A percentile compares a stretch with the other conserved stretches of the same genome.
Conservation (phyloP, 768 basidiomycete genomes). For the Lentinula sp. region DNA sequence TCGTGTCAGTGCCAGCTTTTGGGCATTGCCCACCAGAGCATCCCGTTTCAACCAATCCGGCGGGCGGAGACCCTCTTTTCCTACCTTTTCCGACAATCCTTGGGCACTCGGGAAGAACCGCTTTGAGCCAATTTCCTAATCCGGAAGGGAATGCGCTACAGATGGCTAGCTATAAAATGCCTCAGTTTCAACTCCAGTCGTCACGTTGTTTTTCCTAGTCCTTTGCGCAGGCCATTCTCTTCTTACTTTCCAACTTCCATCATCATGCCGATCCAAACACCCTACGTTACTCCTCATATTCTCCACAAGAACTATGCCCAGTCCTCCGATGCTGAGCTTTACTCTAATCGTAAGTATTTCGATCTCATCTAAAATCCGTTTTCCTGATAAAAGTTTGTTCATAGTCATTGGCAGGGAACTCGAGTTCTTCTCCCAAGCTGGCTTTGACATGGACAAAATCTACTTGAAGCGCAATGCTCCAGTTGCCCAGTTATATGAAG, state of each 20-base stretch:
- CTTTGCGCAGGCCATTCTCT: background rate
- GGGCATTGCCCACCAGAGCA: background rate
- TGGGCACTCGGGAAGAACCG: conserved; percentile 11
- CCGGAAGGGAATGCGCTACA: conserved; percentile 30
- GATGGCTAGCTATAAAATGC: conserved; percentile 25
- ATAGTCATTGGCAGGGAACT: conserved; percentile 89
- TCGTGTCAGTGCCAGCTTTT: background rate
- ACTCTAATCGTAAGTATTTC: conserved; percentile 45
- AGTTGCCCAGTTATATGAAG: conserved; percentile 89
- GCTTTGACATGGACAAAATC: conserved; percentile 98
- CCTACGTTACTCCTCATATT: conserved; percentile 86
- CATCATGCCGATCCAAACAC: conserved; percentile 52
- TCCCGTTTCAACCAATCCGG: background rate
- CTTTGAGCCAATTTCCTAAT: conserved; percentile 12
- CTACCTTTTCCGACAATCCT: background rate
- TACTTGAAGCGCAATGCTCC: conserved; percentile 93
- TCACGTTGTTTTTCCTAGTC: conserved; percentile 7
- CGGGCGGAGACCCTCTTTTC: conserved; percentile 6
- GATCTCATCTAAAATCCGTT: background rate
- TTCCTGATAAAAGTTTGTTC: background rate
- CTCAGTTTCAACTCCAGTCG: conserved; percentile 9
- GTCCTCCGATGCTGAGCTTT: conserved; percentile 57
- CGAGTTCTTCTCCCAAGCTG: conserved; percentile 97
- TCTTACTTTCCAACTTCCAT: conserved; percentile 49
- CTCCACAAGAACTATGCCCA: conserved; percentile 85